A percentile compares a stretch with the other conserved stretches of the same genome.
Conservation (phyloP, 768 basidiomycete species). For the Coprinopsis strossmayeri region DNA sequence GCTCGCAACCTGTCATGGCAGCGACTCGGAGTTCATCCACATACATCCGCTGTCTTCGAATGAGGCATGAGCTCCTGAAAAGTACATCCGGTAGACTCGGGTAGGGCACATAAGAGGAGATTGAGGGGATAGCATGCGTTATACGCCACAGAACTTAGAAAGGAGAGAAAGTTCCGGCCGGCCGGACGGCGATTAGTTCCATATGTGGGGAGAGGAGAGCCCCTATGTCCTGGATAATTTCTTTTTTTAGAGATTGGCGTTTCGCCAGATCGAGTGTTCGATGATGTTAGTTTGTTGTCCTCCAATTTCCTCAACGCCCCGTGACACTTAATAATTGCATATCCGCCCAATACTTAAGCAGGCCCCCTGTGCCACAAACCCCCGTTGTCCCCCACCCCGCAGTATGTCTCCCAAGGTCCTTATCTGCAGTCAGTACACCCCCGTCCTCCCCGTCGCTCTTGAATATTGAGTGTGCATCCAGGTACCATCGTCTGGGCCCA, state of each 20-base stretch:
- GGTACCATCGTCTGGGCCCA: constrained; percentile 79
- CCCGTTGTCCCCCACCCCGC: neutral
- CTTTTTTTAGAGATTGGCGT: neutral
- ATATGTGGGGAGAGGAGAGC: neutral
- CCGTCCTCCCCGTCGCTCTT: neutral
- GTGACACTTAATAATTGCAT: constrained; percentile 4
- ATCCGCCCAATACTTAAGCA: constrained; percentile 6
- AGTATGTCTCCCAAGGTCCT: constrained; percentile 28
- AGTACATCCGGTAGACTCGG: too few species aligned
- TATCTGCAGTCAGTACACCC: constrained; percentile 28
- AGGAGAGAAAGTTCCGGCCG: neutral
- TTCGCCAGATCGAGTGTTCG: neutral
- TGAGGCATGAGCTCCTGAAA: too few species aligned
- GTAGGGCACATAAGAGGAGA: too few species aligned
- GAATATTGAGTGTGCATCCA: too few species aligned
- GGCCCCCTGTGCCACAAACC: neutral
- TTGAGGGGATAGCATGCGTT: neutral
- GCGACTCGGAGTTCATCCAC: too few species aligned
- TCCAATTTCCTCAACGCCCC: neutral
- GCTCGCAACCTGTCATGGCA: too few species aligned
- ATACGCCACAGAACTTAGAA: neutral
- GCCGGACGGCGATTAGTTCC: neutral
- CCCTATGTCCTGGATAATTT: neutral
- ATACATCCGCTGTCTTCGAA: too few species aligned
- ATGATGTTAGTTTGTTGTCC: neutral